phyloP scores from a whole-genome alignment of 768 basidiomycete genomes.

The Astraeus odoratus region DNA sequence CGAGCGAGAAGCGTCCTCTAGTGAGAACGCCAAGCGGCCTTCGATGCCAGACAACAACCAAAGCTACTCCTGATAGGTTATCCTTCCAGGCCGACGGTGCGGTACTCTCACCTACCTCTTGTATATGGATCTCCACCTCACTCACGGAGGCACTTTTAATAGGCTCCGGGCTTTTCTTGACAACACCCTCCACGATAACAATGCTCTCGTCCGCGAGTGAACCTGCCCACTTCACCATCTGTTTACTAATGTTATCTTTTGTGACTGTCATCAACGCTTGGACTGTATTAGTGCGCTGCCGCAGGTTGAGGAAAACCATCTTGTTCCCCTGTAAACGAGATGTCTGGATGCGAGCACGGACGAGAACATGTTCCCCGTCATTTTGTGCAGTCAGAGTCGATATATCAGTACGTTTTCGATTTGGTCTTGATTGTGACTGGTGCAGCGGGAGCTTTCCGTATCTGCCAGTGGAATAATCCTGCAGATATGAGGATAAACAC shows the following conservation, averaged over 20 bases:
- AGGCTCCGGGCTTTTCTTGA: constrained; percentile 70
- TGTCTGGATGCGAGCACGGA: constrained; percentile 89
- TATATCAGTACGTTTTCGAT: constrained; percentile 58
- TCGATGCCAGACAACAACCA: constrained; percentile 77
- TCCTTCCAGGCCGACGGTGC: too few species aligned
- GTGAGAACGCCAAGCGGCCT: constrained; percentile 77
- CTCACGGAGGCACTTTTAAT: constrained; percentile 88
- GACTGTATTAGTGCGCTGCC: constrained; percentile 80
- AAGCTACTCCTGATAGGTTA: constrained; percentile 61
- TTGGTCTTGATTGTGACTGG: constrained; percentile 78
- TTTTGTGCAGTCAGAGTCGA: constrained; percentile 50
- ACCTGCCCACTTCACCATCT: constrained; percentile 94
- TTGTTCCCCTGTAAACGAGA: constrained; percentile 90
- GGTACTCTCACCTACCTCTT: constrained; percentile 47
- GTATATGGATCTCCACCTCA: constrained; percentile 82
- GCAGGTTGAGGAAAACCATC: constrained; percentile 90
- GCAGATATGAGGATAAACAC: constrained; percentile 6
- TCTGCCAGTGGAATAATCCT: constrained; percentile 74
- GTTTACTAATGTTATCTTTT: constrained; percentile 80
- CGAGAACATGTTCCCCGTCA: constrained; percentile 67
- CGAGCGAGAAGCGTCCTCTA: constrained; percentile 87
- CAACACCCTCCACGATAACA: constrained; percentile 80
- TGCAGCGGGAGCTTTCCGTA: constrained; percentile 89
- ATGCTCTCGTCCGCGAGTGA: constrained; percentile 80
- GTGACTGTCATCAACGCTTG: constrained; percentile 76